Base-by-base conservation (phyloP, 2,329 filamentous ascomycete genomes). In the Clonostachys sp. region DNA sequence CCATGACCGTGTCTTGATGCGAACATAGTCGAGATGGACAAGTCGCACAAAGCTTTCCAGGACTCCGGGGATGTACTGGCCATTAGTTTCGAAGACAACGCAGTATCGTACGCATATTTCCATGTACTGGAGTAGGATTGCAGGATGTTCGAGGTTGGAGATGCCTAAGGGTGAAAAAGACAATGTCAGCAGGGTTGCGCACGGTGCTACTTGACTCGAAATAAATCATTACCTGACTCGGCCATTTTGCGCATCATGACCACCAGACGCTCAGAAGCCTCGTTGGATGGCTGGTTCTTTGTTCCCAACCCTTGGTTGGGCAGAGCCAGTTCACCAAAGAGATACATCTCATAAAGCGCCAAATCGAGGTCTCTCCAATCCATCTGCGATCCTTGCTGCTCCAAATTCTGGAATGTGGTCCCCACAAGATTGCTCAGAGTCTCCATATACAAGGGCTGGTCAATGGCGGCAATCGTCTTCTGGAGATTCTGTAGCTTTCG, bases 221-320 rank as follows among this genome's bases (percentile, higher is more conserved):
- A 34, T 41, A 7, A 41, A 12, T 24, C 68, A 83, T 65, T 75
- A 91, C 89, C 86, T 54, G 90, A 95, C 64, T 94, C 86, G 47
- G 97, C 87, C 89, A 99, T 92, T 70, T 89, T 91, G 57, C 83
- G 79, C 88, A 99, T 95, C 88, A 99, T 95, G 50, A 85, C 85
- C 49, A 91, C 81, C 48, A 99, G 75, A 53, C 89, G 83, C 65
- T 92, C 87, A 6, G 89, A 84, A 43, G 91, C 91, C 41, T 85
- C 77, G 47, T 82, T 86, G 14, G 87, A 89, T 8, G 91, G 89
- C 58, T 87, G 84, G 53, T 85, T 88, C 72, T 96, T 97, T 48
- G 81, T 77, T 53, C 90, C 91, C n/a, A 96, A 67, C 17, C 91
- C 91, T 52, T 90, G 87, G 55, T 90, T 90, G 50, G 86, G 89